phyloP scores from a whole-genome alignment of 169 alveolate species.

The Eimeria brunetti region DNA sequence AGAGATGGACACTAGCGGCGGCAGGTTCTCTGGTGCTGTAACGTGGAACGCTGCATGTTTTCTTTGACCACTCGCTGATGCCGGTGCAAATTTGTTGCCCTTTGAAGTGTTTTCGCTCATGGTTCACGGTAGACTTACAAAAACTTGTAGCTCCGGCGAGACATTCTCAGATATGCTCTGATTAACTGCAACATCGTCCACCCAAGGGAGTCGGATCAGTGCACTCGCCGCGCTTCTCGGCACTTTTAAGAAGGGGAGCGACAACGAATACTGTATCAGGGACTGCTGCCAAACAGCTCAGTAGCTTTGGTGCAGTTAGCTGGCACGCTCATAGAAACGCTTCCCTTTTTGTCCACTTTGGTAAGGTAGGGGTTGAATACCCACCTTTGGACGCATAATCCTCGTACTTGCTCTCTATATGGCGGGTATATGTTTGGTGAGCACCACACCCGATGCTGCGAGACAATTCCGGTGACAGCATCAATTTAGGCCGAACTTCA shows the following conservation, averaged over 20 bases:
- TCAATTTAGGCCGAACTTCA: background rate
- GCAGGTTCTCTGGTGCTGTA: background rate
- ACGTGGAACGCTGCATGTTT: background rate
- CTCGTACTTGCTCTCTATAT: slow-evolving; percentile 56
- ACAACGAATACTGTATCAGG: background rate
- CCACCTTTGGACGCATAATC: slow-evolving; percentile 63
- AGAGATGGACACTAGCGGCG: background rate
- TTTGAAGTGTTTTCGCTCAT: background rate
- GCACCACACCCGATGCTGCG: slow-evolving; percentile 57
- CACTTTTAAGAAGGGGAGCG: background rate
- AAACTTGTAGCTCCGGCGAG: slow-evolving; percentile 39
- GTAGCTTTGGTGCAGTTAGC: background rate
- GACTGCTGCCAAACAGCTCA: background rate
- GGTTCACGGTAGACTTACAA: slow-evolving; percentile 4
- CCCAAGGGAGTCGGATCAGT: background rate
- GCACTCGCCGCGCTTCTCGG: background rate
- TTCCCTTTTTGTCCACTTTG: background rate
- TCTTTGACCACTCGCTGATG: background rate
- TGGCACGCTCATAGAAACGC: background rate
- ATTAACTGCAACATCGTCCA: background rate
- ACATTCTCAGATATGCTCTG: slow-evolving; percentile 46
- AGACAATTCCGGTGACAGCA: slow-evolving; percentile 4
- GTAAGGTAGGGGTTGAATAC: background rate
- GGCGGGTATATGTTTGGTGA: slow-evolving; percentile 57
- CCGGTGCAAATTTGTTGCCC: background rate